Evolutionary conservation across 2,329 filamentous ascomycete genomes (phyloP), one percentile per base, ranked within the genome.

Genomic region (Saccharata proteae): DNA sequence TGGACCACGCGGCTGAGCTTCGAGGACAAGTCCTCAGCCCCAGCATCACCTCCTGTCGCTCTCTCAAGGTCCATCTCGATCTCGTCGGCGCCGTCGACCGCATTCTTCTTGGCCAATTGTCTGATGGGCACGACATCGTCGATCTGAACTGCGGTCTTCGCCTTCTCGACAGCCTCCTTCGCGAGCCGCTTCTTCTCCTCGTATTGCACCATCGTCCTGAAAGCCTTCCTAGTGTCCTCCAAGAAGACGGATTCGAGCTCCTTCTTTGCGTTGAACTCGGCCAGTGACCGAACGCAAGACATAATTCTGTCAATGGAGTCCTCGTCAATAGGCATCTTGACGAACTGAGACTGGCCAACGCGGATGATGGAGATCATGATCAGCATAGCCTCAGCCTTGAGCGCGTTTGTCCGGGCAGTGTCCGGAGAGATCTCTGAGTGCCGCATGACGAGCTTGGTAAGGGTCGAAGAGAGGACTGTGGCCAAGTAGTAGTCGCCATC

Each of bases 311-410:
- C 90, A n/a, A 96, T 74, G 0, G 90, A 94, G 54, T 98, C 90
- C 55, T 98, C 90, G 40, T 98, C 90, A 41, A 98, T 96, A 3
- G 85, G 82, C 2, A 84, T 80, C 64, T 96, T 96, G 51, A 93
- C 90, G 45, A 98, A 98, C 41, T 93, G 84, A n/a, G 88, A 96
- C 59, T 98, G 90, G 23, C 90, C 90, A 38, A 94, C 90, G 29
- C 90, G 85, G 43, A 98, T 84, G 44, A 98, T 92, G 4, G 90
- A 96, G 46, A 98, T 93, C 86, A 96, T 93, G 53, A 98, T 96
- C 32, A 98, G 71, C 90, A 98, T 98, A 26, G 90, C 90, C 58
- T 98, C 90, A 3, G 90, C 90, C 29, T 84, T 80, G 16, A 98
- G 71, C 17, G 88, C 86, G 47, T 98, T 98, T 17, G 88, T 96